These are phyloP conservation scores for Dactylellina parvicollis DNA, from an alignment of 2,329 filamentous ascomycete species.

Conservation along the genomic window DNA sequence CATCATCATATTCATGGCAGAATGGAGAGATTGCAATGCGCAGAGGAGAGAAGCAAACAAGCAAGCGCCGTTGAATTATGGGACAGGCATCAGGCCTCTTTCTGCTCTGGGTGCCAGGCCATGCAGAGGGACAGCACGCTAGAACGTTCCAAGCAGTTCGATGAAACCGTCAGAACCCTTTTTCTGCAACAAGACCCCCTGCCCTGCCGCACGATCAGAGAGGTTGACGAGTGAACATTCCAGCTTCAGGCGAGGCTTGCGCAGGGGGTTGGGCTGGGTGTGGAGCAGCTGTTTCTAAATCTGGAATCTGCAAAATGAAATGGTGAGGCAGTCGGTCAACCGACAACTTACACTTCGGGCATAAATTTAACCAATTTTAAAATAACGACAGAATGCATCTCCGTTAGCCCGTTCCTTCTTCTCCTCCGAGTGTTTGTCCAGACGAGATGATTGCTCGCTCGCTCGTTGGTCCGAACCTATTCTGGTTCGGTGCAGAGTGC, in stretches of 20 bases:
- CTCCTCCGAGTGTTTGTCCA: conserved; percentile 13
- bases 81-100: conserved; percentile 32
- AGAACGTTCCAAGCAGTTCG: conserved; percentile 52
- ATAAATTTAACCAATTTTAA: conserved; percentile 51
- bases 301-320: conserved; percentile 43
- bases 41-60: conserved; percentile 10
- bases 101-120: conserved; percentile 3
- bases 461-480: conserved; percentile 13
- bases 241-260: conserved; percentile 17
- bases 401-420: conserved; percentile 8
- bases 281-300: conserved; percentile 48
- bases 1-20: conserved; percentile 32
- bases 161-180: conserved; percentile 50
- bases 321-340: conserved; percentile 14
- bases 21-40: conserved; percentile 33
- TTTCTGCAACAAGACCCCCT: conserved; percentile 34
- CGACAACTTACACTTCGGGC: too few species aligned
- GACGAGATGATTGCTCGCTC: conserved; percentile 7
- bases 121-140: conserved; percentile 46
- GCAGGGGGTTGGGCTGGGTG: conserved; percentile 16
- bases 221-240: conserved; percentile 28
- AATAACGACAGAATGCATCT: conserved; percentile 18
- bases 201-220: conserved; percentile 44
- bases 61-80: conserved; percentile 36
- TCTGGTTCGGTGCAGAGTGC: conserved; percentile 44